Conservation (phyloP, 495 filamentous ascomycete genomes). For the Cryomyces antarcticus region DNA sequence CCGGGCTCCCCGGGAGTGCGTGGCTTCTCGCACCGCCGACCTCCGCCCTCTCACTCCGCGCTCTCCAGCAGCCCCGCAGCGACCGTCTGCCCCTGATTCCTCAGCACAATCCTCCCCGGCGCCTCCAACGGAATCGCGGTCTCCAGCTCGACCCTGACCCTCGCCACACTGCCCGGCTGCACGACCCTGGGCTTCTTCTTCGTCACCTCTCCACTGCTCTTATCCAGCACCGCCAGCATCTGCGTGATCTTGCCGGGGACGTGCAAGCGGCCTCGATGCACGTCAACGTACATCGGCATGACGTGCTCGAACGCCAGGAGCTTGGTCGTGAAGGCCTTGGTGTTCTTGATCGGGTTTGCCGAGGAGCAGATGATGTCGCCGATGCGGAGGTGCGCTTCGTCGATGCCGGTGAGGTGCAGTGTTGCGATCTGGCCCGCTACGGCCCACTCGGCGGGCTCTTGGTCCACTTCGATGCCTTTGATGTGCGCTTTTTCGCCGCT, state of each 20-base stretch:
- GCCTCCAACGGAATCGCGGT: slow-evolving; percentile 58
- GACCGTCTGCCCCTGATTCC: slow-evolving; percentile 60
- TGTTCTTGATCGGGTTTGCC: slow-evolving; percentile 40
- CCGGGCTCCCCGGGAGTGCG: too few species aligned
- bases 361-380: slow-evolving; percentile 72
- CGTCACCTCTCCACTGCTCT: slow-evolving; percentile 39
- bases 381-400: slow-evolving; percentile 53
- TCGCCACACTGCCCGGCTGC: slow-evolving; percentile 46
- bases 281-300: slow-evolving; percentile 70
- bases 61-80: slow-evolving; percentile 66
- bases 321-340: slow-evolving; percentile 57
- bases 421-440: slow-evolving; percentile 85
- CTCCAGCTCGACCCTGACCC: slow-evolving; percentile 51
- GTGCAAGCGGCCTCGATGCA: slow-evolving; percentile 70
- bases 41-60: background rate
- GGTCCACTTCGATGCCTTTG: slow-evolving; percentile 57
- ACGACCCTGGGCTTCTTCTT: slow-evolving; percentile 79
- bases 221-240: slow-evolving; percentile 56
- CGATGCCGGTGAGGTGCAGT: slow-evolving; percentile 69
- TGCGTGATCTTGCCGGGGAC: slow-evolving; percentile 50
- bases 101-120: slow-evolving; percentile 58
- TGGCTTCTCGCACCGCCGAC: too few species aligned
- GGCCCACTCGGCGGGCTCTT: slow-evolving; percentile 61
- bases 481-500: slow-evolving; percentile 57
- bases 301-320: slow-evolving; percentile 75